Evolutionary conservation across 1,139 yeast species (phyloP).

Genomic region (Scheffersomyces insectosa): DNA sequence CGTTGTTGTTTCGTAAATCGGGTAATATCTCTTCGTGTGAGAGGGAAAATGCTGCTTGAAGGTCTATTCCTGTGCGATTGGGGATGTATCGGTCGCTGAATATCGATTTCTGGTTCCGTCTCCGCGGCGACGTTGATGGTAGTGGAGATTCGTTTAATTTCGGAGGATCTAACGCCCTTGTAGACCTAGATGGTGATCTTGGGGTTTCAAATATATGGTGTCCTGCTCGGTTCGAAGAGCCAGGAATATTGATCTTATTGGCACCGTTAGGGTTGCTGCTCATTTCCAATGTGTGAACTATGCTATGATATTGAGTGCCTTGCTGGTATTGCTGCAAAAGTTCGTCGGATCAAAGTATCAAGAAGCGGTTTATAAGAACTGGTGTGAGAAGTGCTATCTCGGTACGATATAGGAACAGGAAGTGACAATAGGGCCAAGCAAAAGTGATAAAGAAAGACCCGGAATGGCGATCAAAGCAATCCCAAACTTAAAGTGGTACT

Average conservation of each 20-base stretch:
- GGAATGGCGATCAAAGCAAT: too few relatives aligned
- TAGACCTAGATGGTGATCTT: constrained; percentile 42
- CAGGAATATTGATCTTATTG: background rate
- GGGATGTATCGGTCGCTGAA: constrained; percentile 90
- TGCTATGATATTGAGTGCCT: too few relatives aligned
- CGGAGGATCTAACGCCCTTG: constrained; percentile 37
- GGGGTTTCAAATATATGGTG: constrained; percentile 35
- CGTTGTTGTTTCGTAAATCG: constrained; percentile 29
- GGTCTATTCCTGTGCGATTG: constrained; percentile 76
- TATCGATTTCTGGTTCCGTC: constrained; percentile 41
- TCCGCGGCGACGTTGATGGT: constrained; percentile 40
- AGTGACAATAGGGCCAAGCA: too few relatives aligned
- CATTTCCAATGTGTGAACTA: too few relatives aligned
- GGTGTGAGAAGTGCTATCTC: too few relatives aligned
- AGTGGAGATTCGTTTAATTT: constrained; percentile 23
- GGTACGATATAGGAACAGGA: too few relatives aligned
- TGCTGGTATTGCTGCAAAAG: too few relatives aligned
- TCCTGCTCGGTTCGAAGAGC: background rate
- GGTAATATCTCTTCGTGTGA: constrained; percentile 48
- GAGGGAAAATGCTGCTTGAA: constrained; percentile 83
- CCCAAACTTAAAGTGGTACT: too few relatives aligned
- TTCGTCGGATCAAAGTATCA: too few relatives aligned
- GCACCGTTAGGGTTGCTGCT: background rate
- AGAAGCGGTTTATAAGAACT: too few relatives aligned
- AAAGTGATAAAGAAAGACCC: too few relatives aligned